Conservation (phyloP, 1,284 basidiomycete genomes). For the Chalciporus sp. region DNA sequence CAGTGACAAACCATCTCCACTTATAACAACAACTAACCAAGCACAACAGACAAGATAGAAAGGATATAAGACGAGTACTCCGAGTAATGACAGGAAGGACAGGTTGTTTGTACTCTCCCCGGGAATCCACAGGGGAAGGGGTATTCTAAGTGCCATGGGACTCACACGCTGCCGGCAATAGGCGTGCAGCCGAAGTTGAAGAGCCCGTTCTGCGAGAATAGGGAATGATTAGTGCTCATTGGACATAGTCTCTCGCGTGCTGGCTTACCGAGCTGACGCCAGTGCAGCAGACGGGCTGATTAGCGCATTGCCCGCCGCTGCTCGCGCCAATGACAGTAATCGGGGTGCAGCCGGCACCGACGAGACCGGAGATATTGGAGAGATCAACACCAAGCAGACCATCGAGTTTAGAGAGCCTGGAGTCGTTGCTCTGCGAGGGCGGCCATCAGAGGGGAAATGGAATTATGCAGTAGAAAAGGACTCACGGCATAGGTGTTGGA, state of each 20-base stretch:
- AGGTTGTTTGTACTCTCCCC: too few species aligned
- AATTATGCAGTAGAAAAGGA: too few species aligned
- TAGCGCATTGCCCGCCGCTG: not conserved
- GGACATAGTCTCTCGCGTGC: too few species aligned
- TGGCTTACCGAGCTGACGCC: conserved; percentile 6
- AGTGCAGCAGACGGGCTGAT: conserved; percentile 19
- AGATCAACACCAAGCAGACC: not conserved
- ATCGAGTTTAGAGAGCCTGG: not conserved
- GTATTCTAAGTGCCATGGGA: too few species aligned
- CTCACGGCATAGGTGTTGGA: conserved; percentile 1
- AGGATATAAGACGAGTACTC: too few species aligned
- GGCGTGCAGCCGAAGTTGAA: not conserved
- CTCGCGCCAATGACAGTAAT: not conserved
- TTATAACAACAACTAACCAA: too few species aligned
- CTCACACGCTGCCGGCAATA: too few species aligned
- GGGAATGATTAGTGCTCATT: not conserved
- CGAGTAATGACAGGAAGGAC: too few species aligned
- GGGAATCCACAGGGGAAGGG: too few species aligned
- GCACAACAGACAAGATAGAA: too few species aligned
- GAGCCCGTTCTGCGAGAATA: conserved; percentile 6
- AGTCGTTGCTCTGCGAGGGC: not conserved
- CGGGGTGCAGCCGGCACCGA: conserved; percentile 9
- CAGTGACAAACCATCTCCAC: too few species aligned
- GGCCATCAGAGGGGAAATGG: too few species aligned
- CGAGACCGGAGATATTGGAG: not conserved